phyloP scores from a whole-genome alignment of 2,329 filamentous ascomycete species.

The Colletotrichum echinochloae region DNA sequence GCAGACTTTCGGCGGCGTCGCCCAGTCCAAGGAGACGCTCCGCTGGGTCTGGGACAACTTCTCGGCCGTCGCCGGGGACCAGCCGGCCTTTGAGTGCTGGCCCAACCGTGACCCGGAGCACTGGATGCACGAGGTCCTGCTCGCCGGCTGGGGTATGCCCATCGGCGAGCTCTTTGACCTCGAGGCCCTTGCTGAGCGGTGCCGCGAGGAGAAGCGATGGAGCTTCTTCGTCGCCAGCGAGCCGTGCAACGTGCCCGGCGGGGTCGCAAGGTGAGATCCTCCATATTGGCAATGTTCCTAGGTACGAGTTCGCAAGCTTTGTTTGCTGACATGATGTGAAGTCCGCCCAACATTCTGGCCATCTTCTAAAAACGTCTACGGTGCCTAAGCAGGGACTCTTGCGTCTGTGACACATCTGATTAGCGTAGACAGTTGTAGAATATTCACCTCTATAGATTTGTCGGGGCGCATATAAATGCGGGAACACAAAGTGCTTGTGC shows the following conservation, averaged over 20 bases:
- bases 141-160: conserved; percentile 57
- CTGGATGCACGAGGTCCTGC: conserved; percentile 56
- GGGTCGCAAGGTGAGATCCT: conserved; percentile 43
- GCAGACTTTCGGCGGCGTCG: conserved; percentile 53
- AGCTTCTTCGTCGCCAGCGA: conserved; percentile 55
- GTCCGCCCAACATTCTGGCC: conserved; percentile 52
- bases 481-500: not conserved
- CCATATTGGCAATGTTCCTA: not conserved
- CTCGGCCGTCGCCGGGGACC: conserved; percentile 67
- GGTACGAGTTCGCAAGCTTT: not conserved
- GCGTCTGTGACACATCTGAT: not conserved
- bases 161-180: conserved; percentile 58
- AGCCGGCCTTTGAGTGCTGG: conserved; percentile 64
- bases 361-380: conserved; percentile 48
- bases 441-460: no score
- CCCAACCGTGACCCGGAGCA: conserved; percentile 51
- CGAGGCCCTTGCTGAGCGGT: conserved; percentile 51
- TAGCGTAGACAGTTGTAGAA: not conserved
- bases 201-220: conserved; percentile 49
- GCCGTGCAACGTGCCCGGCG: conserved; percentile 50
- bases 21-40: conserved; percentile 60
- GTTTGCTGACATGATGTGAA: conserved; percentile 21
- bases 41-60: conserved; percentile 71
- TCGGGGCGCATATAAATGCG: not conserved
- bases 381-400: not conserved